A percentile compares a stretch with the other conserved stretches of the same genome.
Conservation (phyloP, 2,329 filamentous ascomycete genomes). For the Neonectria magnoliae region DNA sequence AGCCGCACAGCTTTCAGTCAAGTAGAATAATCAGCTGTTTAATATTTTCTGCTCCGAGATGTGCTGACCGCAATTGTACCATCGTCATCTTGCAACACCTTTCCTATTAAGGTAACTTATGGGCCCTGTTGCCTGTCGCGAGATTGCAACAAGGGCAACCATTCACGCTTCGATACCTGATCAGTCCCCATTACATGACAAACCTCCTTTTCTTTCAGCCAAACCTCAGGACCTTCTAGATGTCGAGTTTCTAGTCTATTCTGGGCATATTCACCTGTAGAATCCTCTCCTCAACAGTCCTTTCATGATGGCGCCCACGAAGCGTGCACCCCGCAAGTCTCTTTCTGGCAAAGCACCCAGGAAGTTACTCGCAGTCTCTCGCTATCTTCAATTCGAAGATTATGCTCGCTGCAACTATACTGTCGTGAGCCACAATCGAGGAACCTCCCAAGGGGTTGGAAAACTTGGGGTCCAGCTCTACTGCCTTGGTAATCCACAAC, state of each 20-base stretch:
- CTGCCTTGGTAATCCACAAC: conserved; percentile 8
- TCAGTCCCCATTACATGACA: background rate
- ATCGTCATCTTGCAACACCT: background rate
- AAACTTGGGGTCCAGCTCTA: conserved; percentile 33
- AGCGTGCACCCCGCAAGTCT: background rate
- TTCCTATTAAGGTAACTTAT: background rate
- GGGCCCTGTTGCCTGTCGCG: background rate
- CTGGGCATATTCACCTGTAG: no score
- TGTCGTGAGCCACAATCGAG: background rate
- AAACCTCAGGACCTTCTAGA: background rate
- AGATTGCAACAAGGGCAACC: no score
- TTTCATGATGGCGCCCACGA: background rate
- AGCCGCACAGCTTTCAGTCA: no score
- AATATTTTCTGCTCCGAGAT: background rate
- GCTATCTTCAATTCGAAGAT: conserved; percentile 50
- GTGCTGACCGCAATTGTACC: no score
- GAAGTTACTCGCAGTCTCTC: background rate
- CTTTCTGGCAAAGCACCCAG: background rate
- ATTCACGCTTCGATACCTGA: background rate
- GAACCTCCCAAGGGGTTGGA: background rate
- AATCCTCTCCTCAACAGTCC: no score
- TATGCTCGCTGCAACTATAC: conserved; percentile 16
- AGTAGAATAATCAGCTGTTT: background rate
- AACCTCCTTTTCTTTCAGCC: background rate
- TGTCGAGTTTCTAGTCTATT: no score